Conservation (phyloP, 345 rosid species). For the Turnera subulata region DNA sequence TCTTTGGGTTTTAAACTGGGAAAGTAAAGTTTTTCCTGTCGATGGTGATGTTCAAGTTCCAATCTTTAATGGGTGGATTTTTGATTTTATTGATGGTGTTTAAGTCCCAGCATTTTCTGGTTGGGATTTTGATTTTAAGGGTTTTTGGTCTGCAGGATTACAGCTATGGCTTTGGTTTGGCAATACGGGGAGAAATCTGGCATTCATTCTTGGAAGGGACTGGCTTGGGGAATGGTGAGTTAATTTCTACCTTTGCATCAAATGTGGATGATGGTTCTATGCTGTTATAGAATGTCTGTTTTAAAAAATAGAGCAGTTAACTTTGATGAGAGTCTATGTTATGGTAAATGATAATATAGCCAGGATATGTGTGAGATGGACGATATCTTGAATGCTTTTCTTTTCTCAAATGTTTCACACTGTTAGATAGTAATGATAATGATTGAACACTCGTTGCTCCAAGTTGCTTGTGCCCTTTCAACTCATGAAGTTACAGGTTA, state of each 20-base stretch:
- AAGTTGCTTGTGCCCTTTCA: conserved; percentile 1
- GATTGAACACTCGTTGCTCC: neutral
- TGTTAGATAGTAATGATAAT: neutral
- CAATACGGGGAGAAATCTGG: conserved; percentile 87
- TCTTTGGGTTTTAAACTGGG: neutral
- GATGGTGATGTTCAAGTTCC: neutral
- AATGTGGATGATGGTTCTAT: neutral
- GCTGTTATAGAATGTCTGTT: neutral
- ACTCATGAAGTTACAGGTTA: neutral
- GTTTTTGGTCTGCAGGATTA: conserved; percentile 48
- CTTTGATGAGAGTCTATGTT: neutral
- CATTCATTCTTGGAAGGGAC: conserved; percentile 91
- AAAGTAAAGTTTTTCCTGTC: neutral
- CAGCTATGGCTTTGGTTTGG: conserved; percentile 96
- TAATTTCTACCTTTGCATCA: conserved; percentile 4
- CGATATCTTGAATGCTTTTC: neutral
- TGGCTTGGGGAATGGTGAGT: conserved; percentile 95
- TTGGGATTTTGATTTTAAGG: neutral
- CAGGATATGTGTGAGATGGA: neutral
- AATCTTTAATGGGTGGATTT: no score
- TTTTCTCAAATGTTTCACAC: neutral
- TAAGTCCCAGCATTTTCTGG: no score
- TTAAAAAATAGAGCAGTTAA: no score
- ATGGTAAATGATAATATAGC: neutral
- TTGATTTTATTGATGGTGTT: no score